A percentile compares a stretch with the other conserved stretches of the same genome.
These are phyloP conservation scores for Microstegium vimineum DNA, from an alignment of 176 grass and related monocot species.

Conservation along the genomic window DNA sequence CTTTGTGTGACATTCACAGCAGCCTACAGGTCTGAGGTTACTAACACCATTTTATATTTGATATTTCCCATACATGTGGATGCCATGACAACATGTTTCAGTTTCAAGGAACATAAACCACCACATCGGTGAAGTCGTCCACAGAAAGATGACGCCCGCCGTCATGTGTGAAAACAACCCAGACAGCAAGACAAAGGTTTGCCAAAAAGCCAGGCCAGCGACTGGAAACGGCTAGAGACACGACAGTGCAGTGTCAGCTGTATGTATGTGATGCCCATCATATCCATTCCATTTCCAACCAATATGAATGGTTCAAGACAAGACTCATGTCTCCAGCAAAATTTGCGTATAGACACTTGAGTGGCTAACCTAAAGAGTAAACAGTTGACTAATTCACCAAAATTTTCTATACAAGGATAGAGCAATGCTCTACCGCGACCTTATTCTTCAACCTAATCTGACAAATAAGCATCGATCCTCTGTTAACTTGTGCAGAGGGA, in stretches of 20 bases:
- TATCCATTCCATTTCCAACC: background rate
- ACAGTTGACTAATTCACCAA: slow-evolving; percentile 26
- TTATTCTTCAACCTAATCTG: slow-evolving; percentile 12
- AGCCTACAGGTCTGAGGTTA: background rate
- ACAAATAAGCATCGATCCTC: slow-evolving; percentile 7
- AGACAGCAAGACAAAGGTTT: background rate
- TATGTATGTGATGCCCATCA: background rate
- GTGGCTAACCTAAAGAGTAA: slow-evolving; percentile 24
- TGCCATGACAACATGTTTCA: no score
- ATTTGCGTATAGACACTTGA: slow-evolving; percentile 30
- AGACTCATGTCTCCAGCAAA: slow-evolving; percentile 1
- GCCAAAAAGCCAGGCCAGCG: background rate
- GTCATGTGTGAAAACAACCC: no score
- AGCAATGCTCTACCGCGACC: slow-evolving; percentile 19
- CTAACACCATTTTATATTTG: background rate
- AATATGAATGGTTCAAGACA: slow-evolving; percentile 13
- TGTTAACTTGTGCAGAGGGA: background rate
- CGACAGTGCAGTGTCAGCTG: background rate
- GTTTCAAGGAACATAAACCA: no score
- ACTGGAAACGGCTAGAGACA: background rate
- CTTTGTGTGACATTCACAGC: slow-evolving; percentile 8
- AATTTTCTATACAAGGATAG: slow-evolving; percentile 35
- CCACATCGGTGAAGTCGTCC: background rate
- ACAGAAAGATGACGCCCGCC: no score
- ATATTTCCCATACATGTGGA: no score